phyloP scores from a whole-genome alignment of 2,329 filamentous ascomycete species.

The Cytospora chrysosperma region DNA sequence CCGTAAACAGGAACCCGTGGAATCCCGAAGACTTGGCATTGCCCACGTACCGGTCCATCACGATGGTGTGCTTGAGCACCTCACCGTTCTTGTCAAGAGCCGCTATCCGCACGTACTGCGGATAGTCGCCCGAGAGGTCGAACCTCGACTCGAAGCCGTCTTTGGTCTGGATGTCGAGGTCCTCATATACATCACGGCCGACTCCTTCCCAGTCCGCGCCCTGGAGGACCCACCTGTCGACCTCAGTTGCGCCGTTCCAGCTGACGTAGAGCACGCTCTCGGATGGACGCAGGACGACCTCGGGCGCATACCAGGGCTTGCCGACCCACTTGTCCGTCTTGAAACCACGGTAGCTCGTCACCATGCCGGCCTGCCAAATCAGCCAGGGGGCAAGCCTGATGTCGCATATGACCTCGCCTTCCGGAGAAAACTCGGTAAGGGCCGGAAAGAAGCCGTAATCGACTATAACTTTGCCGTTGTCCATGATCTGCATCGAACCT shows the following conservation, averaged over 20 bases:
- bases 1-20: neutral
- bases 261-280: conserved; percentile 25
- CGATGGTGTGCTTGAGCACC: conserved; percentile 21
- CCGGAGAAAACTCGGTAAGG: conserved; percentile 22
- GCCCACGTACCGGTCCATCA: conserved; percentile 22
- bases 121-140: conserved; percentile 13
- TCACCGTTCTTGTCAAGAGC: conserved; percentile 19
- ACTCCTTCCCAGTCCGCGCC: conserved; percentile 18
- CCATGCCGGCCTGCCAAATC: conserved; percentile 21
- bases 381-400: conserved; percentile 23
- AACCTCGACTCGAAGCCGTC: conserved; percentile 24
- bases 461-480: conserved; percentile 19
- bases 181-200: conserved; percentile 3
- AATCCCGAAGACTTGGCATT: conserved; percentile 14
- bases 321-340: conserved; percentile 25
- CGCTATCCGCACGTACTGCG: conserved; percentile 22
- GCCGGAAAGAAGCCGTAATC: conserved; percentile 25
- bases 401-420: conserved; percentile 26
- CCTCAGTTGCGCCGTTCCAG: conserved; percentile 27
- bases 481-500: conserved; percentile 19
- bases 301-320: conserved; percentile 17
- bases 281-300: conserved; percentile 4
- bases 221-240: conserved; percentile 25
- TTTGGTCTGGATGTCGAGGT: conserved; percentile 17
- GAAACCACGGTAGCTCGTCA: conserved; percentile 27